These are phyloP conservation scores for Candolleomyces aberdarensis DNA, from an alignment of 768 basidiomycete genomes.

Conservation along the genomic window DNA sequence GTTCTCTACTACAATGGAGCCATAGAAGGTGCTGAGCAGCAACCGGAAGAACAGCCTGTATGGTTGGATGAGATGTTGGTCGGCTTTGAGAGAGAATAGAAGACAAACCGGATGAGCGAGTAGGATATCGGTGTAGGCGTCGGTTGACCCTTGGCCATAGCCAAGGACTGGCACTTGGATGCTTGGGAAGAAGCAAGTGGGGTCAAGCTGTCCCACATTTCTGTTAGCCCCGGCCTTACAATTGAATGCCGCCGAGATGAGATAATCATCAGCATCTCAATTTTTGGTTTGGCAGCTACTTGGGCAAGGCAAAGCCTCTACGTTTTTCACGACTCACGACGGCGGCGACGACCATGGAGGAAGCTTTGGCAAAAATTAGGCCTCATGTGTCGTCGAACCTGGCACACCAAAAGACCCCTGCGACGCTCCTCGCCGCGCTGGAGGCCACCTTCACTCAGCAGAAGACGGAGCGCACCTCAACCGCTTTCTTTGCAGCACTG, in stretches of 20 bases:
- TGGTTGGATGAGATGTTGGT: not conserved
- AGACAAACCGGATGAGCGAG: slow-evolving; percentile 55
- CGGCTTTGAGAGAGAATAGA: not conserved
- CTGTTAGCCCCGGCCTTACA: not conserved
- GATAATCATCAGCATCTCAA: not conserved
- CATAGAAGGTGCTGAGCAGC: slow-evolving; percentile 90
- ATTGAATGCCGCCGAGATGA: not conserved
- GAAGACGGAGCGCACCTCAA: slow-evolving; percentile 63
- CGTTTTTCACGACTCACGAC: not conserved
- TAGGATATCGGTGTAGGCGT: slow-evolving; percentile 43
- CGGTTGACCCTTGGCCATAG: slow-evolving; percentile 28
- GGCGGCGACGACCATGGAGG: slow-evolving; percentile 43
- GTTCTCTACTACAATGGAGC: slow-evolving; percentile 83
- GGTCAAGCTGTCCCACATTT: not conserved
- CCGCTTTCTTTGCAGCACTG: slow-evolving; percentile 94
- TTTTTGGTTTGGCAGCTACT: not conserved
- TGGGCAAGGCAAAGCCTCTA: not conserved
- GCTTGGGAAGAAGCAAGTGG: not conserved
- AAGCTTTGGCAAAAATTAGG: slow-evolving; percentile 78
- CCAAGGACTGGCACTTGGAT: not conserved
- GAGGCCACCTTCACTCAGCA: slow-evolving; percentile 79
- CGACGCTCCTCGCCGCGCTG: slow-evolving; percentile 78
- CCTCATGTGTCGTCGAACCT: slow-evolving; percentile 79
- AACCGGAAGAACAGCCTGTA: slow-evolving; percentile 68
- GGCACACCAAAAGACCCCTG: slow-evolving; percentile 87